Percentiles rank a stretch among this genome's conserved stretches.
Evolutionary conservation across 306 rosid genomes (phyloP).

Genomic region (Medicago ruthenica): DNA sequence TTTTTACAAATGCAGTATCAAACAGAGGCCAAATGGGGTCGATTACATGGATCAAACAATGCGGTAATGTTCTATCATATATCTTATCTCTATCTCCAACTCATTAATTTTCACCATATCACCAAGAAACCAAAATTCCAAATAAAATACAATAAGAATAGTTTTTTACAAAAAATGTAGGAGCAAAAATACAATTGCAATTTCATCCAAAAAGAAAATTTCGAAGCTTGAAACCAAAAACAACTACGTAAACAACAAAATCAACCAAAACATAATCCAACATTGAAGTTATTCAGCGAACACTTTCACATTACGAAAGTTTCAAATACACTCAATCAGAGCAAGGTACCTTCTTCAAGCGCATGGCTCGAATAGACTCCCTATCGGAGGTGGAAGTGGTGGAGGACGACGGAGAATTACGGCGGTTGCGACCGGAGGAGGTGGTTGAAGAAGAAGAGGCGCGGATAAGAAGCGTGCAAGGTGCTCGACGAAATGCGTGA

Average conservation of each 20-base stretch:
- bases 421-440: slow-evolving; percentile 64
- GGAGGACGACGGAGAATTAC: slow-evolving; percentile 56
- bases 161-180: no score
- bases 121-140: background rate
- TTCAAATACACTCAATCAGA: slow-evolving; percentile 18
- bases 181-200: no score
- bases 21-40: no score
- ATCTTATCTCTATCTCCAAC: no score
- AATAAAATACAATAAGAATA: background rate
- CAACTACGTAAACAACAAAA: background rate
- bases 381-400: slow-evolving; percentile 72
- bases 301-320: slow-evolving; percentile 5
- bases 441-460: slow-evolving; percentile 58
- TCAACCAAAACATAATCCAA: background rate
- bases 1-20: no score
- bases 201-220: background rate
- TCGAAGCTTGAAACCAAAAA: slow-evolving; percentile 4
- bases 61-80: no score
- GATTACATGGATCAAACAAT: no score
- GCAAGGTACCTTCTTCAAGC: slow-evolving; percentile 72
- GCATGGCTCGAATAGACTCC: slow-evolving; percentile 88
- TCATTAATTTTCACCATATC: no score
- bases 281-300: slow-evolving; percentile 1
- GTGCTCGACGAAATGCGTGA: slow-evolving; percentile 50
- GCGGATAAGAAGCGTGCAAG: slow-evolving; percentile 53